Conservation (phyloP, 768 basidiomycete genomes). For the Pilatotrama ljubarskyi region DNA sequence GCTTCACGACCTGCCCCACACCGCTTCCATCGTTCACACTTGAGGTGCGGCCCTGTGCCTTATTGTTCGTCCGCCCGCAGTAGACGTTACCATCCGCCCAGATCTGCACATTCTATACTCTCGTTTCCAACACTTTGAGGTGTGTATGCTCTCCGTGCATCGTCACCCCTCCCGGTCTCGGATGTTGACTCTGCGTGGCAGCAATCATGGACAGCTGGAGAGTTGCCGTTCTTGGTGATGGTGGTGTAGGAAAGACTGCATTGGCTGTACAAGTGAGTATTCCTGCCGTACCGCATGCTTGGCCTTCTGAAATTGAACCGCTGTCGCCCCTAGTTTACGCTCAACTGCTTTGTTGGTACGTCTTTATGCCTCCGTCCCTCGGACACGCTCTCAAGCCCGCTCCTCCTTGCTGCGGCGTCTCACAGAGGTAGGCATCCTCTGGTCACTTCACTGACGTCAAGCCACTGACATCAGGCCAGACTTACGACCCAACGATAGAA, state of each 20-base stretch:
- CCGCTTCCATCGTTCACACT: conserved; percentile 26
- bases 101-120: conserved; percentile 27
- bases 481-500: conserved; percentile 98
- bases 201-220: conserved; percentile 89
- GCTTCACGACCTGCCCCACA: conserved; percentile 28
- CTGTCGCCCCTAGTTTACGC: conserved; percentile 71
- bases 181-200: conserved; percentile 4
- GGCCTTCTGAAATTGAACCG: conserved; percentile 4
- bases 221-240: conserved; percentile 94
- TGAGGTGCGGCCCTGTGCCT: conserved; percentile 34
- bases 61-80: conserved; percentile 9
- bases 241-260: conserved; percentile 97
- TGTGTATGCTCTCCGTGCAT: conserved; percentile 8
- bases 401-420: conserved; percentile 10
- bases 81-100: conserved; percentile 19
- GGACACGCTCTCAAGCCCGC: conserved; percentile 1
- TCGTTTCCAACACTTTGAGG: conserved; percentile 26
- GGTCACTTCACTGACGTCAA: not conserved
- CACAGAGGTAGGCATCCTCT: conserved; percentile 19
- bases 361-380: conserved; percentile 12
- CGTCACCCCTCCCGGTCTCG: not conserved
- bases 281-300: not conserved
- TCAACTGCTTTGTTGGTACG: conserved; percentile 93
- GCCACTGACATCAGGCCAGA: conserved; percentile 45
- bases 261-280: conserved; percentile 88